Evolutionary conservation across 108 stramenopile species (phyloP).

Genomic region (Nannochloropsis granulata): DNA sequence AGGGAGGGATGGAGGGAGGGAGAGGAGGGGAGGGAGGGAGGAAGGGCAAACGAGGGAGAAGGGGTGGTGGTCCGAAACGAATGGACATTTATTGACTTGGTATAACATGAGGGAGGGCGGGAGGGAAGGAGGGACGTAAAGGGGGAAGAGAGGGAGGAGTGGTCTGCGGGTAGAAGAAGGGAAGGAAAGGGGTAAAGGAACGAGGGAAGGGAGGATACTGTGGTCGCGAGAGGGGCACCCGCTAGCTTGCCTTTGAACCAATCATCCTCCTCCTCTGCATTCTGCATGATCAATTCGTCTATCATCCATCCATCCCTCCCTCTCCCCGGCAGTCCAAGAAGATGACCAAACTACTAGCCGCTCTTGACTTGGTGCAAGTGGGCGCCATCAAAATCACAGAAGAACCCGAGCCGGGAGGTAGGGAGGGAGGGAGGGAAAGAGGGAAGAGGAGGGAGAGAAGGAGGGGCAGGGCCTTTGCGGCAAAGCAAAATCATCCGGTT

Average conservation of each 20-base stretch:
- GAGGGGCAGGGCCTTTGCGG: not conserved
- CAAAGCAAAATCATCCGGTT: not conserved
- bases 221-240: not conserved
- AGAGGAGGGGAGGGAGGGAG: not conserved
- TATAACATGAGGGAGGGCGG: not conserved
- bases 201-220: too few relatives aligned
- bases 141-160: not conserved
- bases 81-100: not conserved
- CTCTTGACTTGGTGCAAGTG: constrained; percentile 39
- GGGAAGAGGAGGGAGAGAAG: not conserved
- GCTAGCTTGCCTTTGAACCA: not conserved
- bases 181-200: not conserved
- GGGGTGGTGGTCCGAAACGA: not conserved
- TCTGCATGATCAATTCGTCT: not conserved
- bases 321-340: constrained; percentile 45
- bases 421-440: not conserved
- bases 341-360: constrained; percentile 56
- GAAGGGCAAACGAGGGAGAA: not conserved
- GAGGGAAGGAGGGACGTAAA: not conserved
- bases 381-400: constrained; percentile 30
- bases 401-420: not conserved
- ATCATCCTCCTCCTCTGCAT: not conserved
- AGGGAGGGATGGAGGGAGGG: not conserved
- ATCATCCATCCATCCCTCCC: not conserved
- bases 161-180: not conserved